These are phyloP conservation scores for Teunomyces lycoperdinae DNA, from an alignment of 805 yeast species.

Conservation along the genomic window DNA sequence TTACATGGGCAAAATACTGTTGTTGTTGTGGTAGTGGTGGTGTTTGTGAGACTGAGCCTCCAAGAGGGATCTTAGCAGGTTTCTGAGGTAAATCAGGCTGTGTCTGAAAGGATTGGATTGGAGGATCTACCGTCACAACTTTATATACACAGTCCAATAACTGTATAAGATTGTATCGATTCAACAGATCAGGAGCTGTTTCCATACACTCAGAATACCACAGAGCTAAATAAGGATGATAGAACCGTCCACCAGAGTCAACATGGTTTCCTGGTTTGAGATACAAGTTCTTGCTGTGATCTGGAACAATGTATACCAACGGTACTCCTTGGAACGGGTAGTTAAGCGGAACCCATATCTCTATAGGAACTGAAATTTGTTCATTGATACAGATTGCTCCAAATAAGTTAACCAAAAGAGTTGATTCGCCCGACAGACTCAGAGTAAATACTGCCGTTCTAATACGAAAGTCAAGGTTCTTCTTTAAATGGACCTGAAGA, in stretches of 20 bases:
- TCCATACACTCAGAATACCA: constrained; percentile 42
- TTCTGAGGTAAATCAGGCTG: constrained; percentile 24
- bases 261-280: constrained; percentile 62
- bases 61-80: constrained; percentile 11
- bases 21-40: not conserved
- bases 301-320: constrained; percentile 57
- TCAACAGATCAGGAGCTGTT: constrained; percentile 1
- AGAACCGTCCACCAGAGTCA: constrained; percentile 69
- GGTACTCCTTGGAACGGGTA: constrained; percentile 67
- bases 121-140: constrained; percentile 5
- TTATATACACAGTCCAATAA: constrained; percentile 14
- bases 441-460: constrained; percentile 58
- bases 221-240: constrained; percentile 61
- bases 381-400: constrained; percentile 49
- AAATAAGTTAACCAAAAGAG: constrained; percentile 58
- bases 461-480: constrained; percentile 49
- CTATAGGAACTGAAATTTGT: constrained; percentile 45
- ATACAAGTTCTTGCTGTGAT: constrained; percentile 36
- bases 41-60: not conserved
- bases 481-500: constrained; percentile 44
- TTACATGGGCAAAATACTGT: not conserved
- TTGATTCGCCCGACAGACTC: constrained; percentile 50
- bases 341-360: constrained; percentile 71
- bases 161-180: constrained; percentile 18
- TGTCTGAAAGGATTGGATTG: constrained; percentile 4